Base-by-base conservation (phyloP, 371 early-diverging fungal genomes). In the Saksenaea vasiformis region DNA sequence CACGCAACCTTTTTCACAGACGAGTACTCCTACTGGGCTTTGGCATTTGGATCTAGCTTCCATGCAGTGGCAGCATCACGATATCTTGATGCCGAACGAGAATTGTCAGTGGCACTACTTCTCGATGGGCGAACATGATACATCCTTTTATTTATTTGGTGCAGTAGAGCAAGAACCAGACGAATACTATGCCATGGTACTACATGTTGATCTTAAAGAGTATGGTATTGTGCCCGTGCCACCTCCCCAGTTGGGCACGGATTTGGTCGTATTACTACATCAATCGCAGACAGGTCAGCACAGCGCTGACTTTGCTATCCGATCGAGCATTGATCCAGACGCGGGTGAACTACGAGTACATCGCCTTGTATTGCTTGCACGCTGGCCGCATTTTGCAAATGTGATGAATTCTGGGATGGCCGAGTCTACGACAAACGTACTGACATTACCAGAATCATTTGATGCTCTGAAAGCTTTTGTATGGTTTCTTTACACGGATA, bases 371-470 rank as follows among this genome's bases (percentile, higher is more conserved):
- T 66, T 88, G 9, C 54, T 79, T 27, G 81, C 87, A 5, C 75
- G 89, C 44, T 88, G 89, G 89, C 87, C 87, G 0, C 82, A 86
- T 66, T 88, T 87, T 69, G 74, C 76, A 1, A 73, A 77, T 54
- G 60, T 87, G 61, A 68, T 79, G 11, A 69, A 76, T 35, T 82
- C 86, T 0, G 86, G 83, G 9, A 86, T 83, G 85, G 35, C 67
- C 14, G 85, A 85, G 64, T 68, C 87, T 1, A 60, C 76, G 17
- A 64, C 65, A 1, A 78, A 63, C 53, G 67, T 71, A 1, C 39
- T 89, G 38, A 65, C 73, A 3, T 62, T 89, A 22, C 76, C 83
- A 1, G 87, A 89, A 58, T 72, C 86, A 1, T 70, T 72, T 24
- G 67, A 71, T 19, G 74, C 79, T 27, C 70, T 89, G 22, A 60